Percentiles rank a stretch among this genome's conserved stretches.
Conservation (phyloP, 1,284 basidiomycete species). For the Ustilago hordei region DNA sequence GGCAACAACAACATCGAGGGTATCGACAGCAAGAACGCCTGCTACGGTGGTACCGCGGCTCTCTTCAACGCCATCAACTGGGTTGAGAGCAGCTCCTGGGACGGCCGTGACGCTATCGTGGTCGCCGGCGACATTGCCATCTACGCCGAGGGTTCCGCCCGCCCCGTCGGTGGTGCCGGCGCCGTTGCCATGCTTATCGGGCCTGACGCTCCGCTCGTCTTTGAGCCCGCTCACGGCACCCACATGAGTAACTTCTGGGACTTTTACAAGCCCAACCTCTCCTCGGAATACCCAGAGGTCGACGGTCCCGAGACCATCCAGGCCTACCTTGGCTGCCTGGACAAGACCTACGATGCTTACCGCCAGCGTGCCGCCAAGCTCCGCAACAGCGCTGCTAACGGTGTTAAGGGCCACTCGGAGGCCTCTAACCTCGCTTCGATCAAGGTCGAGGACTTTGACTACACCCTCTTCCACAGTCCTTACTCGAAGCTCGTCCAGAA, state of each 20-base stretch:
- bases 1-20: slow-evolving; percentile 99
- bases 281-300: slow-evolving; percentile 88
- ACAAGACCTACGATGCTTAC: slow-evolving; percentile 88
- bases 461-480: slow-evolving; percentile 83
- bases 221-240: slow-evolving; percentile 95
- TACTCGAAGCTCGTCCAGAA: slow-evolving; percentile 99
- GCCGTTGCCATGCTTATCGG: slow-evolving; percentile 95
- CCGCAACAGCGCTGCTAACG: slow-evolving; percentile 36
- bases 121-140: slow-evolving; percentile 98
- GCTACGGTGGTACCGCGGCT: slow-evolving; percentile 97
- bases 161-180: slow-evolving; percentile 96
- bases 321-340: slow-evolving; percentile 93
- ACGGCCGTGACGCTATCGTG: slow-evolving; percentile 96
- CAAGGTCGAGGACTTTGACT: slow-evolving; percentile 86
- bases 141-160: slow-evolving; percentile 93
- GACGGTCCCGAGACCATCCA: slow-evolving; percentile 96
- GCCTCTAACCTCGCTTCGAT: slow-evolving; percentile 68
- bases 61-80: slow-evolving; percentile 94
- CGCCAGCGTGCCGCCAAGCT: slow-evolving; percentile 81
- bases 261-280: slow-evolving; percentile 70
- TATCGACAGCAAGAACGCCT: slow-evolving; percentile 98
- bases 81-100: slow-evolving; percentile 97
- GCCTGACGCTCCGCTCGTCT: slow-evolving; percentile 90
- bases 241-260: slow-evolving; percentile 95
- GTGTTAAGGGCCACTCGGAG: slow-evolving; percentile 48